Evolutionary conservation across 2,329 filamentous ascomycete genomes (phyloP), one percentile per base, ranked within the genome.

Genomic region (Periconia sp.): DNA sequence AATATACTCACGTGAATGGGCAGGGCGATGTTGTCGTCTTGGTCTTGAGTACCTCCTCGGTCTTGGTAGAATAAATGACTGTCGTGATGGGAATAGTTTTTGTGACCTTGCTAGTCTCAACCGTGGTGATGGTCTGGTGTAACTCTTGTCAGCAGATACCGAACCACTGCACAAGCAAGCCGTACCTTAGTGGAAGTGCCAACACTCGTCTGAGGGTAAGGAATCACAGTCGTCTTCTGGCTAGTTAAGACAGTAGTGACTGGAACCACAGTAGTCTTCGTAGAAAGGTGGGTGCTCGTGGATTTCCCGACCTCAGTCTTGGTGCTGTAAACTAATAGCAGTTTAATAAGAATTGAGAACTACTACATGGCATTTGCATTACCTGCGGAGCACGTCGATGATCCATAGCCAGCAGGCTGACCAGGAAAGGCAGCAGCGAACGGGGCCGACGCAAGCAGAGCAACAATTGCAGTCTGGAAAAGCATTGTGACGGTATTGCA

Each of bases 401-500:
- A n/a, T n/a, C n/a, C n/a, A n/a, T n/a, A n/a, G 9, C 41, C 40
- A 4, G 36, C 11, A 15, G 47, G 41, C 22, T 38, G 43, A 40
- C 45, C 50, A 8, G 56, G 56, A 7, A 59, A 25, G 35, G 50
- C 54, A 35, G 41, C 36, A 16, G 35, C 45, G 10, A 53, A 12
- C 28, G 54, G 51, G 17, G 43, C 51, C 25, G 49, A 55, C 31
- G 55, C 52, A 36, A 59, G 17, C 28, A 59, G 35, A 16, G 48
- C 39, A 17, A 59, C 9, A 18, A 59, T 21, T 30, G 43, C 39
- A 16, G 43, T 48, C 11, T 50, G 44, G 51, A 52, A 52, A 38
- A 57, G 48, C 57, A 63, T 63, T 8, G 36, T 61, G 48, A 15
- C n/a, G n/a, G n/a, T n/a, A n/a, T n/a, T n/a, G n/a, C n/a, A n/a